Conservation (phyloP, 2,329 filamentous ascomycete species). For the Phialemoniopsis sp. region DNA sequence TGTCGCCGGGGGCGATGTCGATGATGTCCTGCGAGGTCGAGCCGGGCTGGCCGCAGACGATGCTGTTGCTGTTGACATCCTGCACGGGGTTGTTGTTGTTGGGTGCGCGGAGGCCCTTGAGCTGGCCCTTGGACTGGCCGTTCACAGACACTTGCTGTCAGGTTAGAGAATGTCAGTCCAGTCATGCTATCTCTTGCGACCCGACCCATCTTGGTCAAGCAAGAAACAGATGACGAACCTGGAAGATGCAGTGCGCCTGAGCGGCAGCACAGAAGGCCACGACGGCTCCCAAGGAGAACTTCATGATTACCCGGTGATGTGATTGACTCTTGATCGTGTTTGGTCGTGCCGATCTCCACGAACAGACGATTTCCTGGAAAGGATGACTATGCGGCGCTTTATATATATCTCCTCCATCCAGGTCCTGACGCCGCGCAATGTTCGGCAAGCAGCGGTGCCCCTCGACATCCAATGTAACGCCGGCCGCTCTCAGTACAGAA, state of each 20-base stretch:
- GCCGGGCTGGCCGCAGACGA: conserved; percentile 43
- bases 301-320: conserved; percentile 21
- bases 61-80: conserved; percentile 41
- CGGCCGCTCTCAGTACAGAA: background rate
- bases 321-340: conserved; percentile 1
- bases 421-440: background rate
- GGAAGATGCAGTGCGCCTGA: conserved; percentile 37
- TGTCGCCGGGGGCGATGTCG: conserved; percentile 43
- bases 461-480: background rate
- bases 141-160: conserved; percentile 41
- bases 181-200: no score
- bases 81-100: conserved; percentile 49
- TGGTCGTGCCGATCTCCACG: background rate
- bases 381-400: conserved; percentile 1
- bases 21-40: conserved; percentile 37
- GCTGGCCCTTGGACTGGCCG: conserved; percentile 34
- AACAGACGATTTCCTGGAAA: background rate
- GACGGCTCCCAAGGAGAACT: conserved; percentile 26
- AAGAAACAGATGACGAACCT: conserved; percentile 18
- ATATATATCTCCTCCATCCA: conserved; percentile 7
- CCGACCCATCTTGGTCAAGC: no score
- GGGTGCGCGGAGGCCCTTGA: conserved; percentile 41
- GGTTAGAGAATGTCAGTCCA: background rate
- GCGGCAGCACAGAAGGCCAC: conserved; percentile 26
- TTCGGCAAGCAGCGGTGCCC: background rate